These are phyloP conservation scores for Monilinia polystroma DNA, from an alignment of 2,329 filamentous ascomycete genomes.

Conservation along the genomic window DNA sequence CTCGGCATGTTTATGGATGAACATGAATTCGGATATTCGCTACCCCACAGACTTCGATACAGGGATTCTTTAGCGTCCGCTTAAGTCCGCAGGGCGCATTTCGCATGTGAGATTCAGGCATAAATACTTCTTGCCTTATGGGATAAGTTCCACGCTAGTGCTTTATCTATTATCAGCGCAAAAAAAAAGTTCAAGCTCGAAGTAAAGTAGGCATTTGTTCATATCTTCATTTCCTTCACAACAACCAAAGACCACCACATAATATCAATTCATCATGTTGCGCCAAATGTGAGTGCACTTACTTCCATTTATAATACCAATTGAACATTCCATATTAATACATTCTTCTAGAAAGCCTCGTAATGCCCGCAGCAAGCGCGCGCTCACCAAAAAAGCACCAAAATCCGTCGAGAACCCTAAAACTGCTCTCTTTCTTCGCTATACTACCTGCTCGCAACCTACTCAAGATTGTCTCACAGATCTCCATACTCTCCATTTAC, in stretches of 20 bases:
- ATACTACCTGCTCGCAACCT: conserved; percentile 79
- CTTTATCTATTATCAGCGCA: conserved; percentile 29
- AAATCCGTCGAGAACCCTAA: conserved; percentile 89
- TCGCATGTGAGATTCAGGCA: conserved; percentile 30
- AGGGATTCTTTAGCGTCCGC: conserved; percentile 19
- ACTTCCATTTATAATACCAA: background rate
- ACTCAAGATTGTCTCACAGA: conserved; percentile 82
- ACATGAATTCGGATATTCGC: conserved; percentile 25
- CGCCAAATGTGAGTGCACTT: conserved; percentile 38
- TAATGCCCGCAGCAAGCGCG: conserved; percentile 89
- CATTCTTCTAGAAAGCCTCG: conserved; percentile 57
- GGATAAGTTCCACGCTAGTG: conserved; percentile 17
- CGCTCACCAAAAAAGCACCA: conserved; percentile 87
- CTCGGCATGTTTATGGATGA: conserved; percentile 20
- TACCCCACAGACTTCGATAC: conserved; percentile 25
- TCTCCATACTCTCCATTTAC: conserved; percentile 79
- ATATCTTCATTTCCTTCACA: conserved; percentile 22
- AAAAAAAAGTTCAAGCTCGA: conserved; percentile 25
- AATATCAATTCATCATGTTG: conserved; percentile 38
- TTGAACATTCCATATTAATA: background rate
- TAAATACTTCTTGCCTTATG: background rate
- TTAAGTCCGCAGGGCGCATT: conserved; percentile 20
- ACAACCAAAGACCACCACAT: conserved; percentile 23
- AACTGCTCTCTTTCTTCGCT: conserved; percentile 83
- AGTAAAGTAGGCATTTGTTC: conserved; percentile 24